Evolutionary conservation across 768 basidiomycete species (phyloP), one percentile per base, ranked within the genome.

Genomic region (Podaxis sp.): DNA sequence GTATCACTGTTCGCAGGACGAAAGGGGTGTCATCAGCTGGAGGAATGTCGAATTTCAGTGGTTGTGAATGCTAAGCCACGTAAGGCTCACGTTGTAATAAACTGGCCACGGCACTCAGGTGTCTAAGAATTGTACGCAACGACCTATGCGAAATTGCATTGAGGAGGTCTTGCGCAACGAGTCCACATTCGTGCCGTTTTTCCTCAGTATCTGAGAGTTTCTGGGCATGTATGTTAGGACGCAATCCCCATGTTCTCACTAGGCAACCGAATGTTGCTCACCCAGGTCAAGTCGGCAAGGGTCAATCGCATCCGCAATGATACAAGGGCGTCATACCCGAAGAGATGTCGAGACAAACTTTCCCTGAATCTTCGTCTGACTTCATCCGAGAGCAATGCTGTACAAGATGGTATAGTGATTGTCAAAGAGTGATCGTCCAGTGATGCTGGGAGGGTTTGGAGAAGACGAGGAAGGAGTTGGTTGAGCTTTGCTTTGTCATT

Each of bases 11-110:
- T 23, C 88, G 81, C 36, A 81, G 71, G 11, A 86, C 80, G 64
- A 91, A 90, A n/a, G 84, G 84, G 50, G 85, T 71, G 66, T 91
- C 89, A 37, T 74, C 71, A 50, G 72, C 89, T 91, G 65, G 25
- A 55, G 52, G 37, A 25, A 36, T n/a, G 14, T 42, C 32, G 51
- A 46, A 32, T 16, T 50, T 63, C n/a, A 40, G 6, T 32, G 46
- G 7, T 38, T 28, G 13, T 28, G 27, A 21, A 35, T n/a, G 36
- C 50, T 7, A 44, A 21, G 7, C 18, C 52, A 55, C 23, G 62
- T 55, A 51, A 50, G 35, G 72, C 82, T 16, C 62, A 87, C 86
- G 64, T 50, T 76, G 72, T 11, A 89, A 72, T 47, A 75, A 64
- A 36, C 69, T 61, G 44, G 77, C 69, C 28, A 82, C 75, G 27